phyloP scores from a whole-genome alignment of 371 early-diverging fungal genomes.

The Thermomucor indicae-seudaticae region DNA sequence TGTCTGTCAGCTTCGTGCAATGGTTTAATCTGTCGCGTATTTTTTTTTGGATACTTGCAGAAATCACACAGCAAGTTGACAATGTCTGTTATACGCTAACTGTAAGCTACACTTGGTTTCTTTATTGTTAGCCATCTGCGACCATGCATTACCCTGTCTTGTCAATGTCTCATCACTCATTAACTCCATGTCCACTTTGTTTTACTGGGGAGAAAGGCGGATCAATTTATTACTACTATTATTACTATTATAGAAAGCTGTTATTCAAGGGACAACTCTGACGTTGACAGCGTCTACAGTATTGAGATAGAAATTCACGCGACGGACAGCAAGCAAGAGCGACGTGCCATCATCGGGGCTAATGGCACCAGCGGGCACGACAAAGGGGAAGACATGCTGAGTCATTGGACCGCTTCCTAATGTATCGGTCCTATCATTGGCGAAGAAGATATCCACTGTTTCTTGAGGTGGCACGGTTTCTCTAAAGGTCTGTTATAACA shows the following conservation, averaged over 20 bases:
- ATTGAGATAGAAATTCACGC: slow-evolving; percentile 17
- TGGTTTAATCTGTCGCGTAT: background rate
- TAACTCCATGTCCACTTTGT: too few species aligned
- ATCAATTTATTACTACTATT: too few species aligned
- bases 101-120: too few species aligned
- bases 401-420: slow-evolving; percentile 21
- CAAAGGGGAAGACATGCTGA: slow-evolving; percentile 17
- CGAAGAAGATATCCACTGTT: slow-evolving; percentile 31
- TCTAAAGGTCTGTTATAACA: slow-evolving; percentile 4
- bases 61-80: slow-evolving; percentile 20
- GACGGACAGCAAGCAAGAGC: slow-evolving; percentile 29
- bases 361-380: slow-evolving; percentile 19
- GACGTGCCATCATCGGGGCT: slow-evolving; percentile 16
- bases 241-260: background rate
- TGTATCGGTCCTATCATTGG: slow-evolving; percentile 9
- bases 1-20: background rate
- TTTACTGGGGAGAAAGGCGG: too few species aligned
- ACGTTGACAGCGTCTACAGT: slow-evolving; percentile 29
- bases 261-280: slow-evolving; percentile 8
- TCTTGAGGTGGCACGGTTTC: slow-evolving; percentile 6
- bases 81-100: too few species aligned
- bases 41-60: slow-evolving; percentile 8
- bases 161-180: too few species aligned
- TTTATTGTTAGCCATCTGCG: too few species aligned
- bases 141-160: too few species aligned